Conservation (phyloP, 305 asterid genomes). For the Rubia tinctorum region DNA sequence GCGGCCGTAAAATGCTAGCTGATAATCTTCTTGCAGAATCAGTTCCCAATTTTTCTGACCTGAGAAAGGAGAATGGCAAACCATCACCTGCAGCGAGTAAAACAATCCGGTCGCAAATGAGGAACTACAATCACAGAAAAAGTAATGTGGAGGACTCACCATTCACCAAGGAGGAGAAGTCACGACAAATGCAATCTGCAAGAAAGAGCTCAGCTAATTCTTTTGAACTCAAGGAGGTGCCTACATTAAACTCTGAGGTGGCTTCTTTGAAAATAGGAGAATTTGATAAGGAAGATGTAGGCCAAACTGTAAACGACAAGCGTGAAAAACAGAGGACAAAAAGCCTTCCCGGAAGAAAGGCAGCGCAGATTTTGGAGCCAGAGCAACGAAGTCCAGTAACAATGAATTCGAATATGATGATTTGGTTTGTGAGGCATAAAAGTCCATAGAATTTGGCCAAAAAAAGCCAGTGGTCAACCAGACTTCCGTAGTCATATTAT, state of each 20-base stretch:
- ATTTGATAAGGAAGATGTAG: constrained; percentile 44
- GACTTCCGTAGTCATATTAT: too few species aligned
- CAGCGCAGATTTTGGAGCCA: constrained; percentile 46
- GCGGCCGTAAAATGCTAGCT: constrained; percentile 59
- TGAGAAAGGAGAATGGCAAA: constrained; percentile 74
- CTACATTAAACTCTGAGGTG: constrained; percentile 45
- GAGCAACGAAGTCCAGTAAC: constrained; percentile 31
- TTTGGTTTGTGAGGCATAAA: constrained; percentile 42
- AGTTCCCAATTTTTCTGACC: constrained; percentile 51
- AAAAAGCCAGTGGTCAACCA: too few species aligned
- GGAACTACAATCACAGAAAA: constrained; percentile 67
- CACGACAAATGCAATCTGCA: constrained; percentile 50
- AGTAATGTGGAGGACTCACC: constrained; percentile 52
- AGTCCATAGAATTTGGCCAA: constrained; percentile 31
- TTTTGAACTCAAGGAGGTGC: constrained; percentile 38
- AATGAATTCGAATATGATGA: constrained; percentile 47
- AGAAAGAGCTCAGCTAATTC: constrained; percentile 58
- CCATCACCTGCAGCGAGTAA: constrained; percentile 66
- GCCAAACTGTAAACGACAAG: constrained; percentile 18
- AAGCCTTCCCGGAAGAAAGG: constrained; percentile 68
- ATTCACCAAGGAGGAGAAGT: constrained; percentile 59
- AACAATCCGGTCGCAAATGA: constrained; percentile 49
- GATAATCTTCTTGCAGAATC: constrained; percentile 91
- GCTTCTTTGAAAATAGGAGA: constrained; percentile 40
- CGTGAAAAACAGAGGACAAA: constrained; percentile 36